Percentiles rank a stretch among this genome's conserved stretches.
Conservation (phyloP, 1,139 yeast genomes). For the Nadsonia starkeyi-henricii region DNA sequence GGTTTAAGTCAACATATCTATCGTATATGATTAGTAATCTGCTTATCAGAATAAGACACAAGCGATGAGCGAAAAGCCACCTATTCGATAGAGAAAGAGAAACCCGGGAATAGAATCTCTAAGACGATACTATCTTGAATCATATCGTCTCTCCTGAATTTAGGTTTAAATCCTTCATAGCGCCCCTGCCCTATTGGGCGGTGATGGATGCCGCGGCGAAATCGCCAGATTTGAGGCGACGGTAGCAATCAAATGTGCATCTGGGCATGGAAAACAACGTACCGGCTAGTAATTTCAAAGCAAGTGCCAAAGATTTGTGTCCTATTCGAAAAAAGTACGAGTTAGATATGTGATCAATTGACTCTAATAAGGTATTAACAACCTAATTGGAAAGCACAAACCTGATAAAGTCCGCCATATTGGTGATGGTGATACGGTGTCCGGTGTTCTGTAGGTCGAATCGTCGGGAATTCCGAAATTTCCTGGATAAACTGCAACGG, state of each 20-base stretch:
- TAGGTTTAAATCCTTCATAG: too few species aligned
- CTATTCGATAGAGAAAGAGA: too few species aligned
- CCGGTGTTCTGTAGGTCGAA: background rate
- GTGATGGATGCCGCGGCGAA: background rate
- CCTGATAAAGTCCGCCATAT: constrained; percentile 21
- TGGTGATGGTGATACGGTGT: background rate
- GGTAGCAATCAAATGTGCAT: too few species aligned
- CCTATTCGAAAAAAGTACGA: constrained; percentile 16
- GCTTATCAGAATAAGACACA: background rate
- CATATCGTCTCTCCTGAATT: too few species aligned
- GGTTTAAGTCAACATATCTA: constrained; percentile 81
- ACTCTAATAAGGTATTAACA: background rate
- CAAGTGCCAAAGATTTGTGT: constrained; percentile 34
- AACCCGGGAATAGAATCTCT: too few species aligned
- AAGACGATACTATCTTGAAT: too few species aligned
- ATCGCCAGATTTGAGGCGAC: too few species aligned
- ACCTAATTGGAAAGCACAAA: constrained; percentile 8
- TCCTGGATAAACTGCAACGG: background rate
- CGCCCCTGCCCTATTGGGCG: too few species aligned
- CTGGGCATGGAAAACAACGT: constrained; percentile 7
- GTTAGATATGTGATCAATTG: too few species aligned
- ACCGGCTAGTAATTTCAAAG: constrained; percentile 64
- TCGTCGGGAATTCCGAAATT: background rate
- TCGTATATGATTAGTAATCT: constrained; percentile 12
- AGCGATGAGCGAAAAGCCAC: background rate